A percentile compares a stretch with the other conserved stretches of the same genome.
phyloP scores from a whole-genome alignment of 768 basidiomycete genomes.

The Psilocybe tampanensis region DNA sequence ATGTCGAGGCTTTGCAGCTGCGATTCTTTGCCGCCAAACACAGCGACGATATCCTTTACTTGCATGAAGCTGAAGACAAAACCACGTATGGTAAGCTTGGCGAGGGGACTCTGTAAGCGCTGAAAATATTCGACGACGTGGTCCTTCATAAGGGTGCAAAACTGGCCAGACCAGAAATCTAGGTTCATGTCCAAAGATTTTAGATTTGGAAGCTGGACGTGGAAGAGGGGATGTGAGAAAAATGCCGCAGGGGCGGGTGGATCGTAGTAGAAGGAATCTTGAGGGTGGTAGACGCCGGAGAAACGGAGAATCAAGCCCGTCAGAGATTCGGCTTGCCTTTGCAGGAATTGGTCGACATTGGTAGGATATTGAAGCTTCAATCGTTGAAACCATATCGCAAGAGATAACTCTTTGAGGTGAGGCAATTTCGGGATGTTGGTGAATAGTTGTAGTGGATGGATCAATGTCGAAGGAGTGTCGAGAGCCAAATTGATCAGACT shows the following conservation, averaged over 20 bases:
- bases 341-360: background rate
- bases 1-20: background rate
- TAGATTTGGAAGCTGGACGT: background rate
- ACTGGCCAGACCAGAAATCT: background rate
- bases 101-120: background rate
- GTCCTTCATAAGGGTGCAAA: background rate
- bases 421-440: background rate
- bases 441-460: background rate
- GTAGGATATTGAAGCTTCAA: background rate
- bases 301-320: background rate
- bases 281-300: too few species aligned
- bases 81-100: background rate
- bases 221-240: background rate
- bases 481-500: background rate
- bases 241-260: background rate
- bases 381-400: background rate
- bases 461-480: background rate
- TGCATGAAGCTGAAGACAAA: background rate
- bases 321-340: background rate
- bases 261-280: background rate
- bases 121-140: background rate
- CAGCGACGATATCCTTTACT: background rate
- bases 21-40: background rate
- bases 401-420: background rate
- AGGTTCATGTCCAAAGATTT: background rate